Evolutionary conservation across 2,329 filamentous ascomycete genomes (phyloP).

Genomic region (Pseudogymnoascus sp.): DNA sequence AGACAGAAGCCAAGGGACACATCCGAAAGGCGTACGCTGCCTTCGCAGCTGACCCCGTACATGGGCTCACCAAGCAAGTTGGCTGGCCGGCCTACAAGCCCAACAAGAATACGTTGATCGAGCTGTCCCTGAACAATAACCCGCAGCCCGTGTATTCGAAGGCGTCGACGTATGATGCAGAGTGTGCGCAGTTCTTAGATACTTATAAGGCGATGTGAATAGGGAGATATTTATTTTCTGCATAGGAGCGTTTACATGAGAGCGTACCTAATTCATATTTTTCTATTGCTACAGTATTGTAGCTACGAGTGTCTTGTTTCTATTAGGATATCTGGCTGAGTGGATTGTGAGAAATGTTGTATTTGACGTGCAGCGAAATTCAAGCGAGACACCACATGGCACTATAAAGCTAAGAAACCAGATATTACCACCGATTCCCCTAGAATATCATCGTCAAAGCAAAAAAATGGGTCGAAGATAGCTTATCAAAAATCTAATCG

Average conservation of each 20-base stretch:
- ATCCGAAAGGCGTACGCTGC: slow-evolving; percentile 27
- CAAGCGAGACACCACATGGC: slow-evolving; percentile 33
- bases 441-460: background rate
- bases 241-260: background rate
- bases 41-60: slow-evolving; percentile 28
- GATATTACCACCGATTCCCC: background rate
- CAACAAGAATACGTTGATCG: background rate
- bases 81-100: slow-evolving; percentile 17
- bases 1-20: slow-evolving; percentile 16
- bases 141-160: background rate
- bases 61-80: slow-evolving; percentile 20
- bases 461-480: background rate
- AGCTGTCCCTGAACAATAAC: slow-evolving; percentile 6
- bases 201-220: no score
- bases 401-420: slow-evolving; percentile 19
- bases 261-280: background rate
- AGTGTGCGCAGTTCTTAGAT: slow-evolving; percentile 3
- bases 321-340: background rate
- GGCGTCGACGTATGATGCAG: background rate
- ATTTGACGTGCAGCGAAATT: background rate
- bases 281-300: background rate
- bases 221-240: background rate
- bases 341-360: background rate
- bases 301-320: background rate
- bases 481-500: background rate